Percentiles rank a stretch among this genome's conserved stretches.
These are phyloP conservation scores for Saccharomycopsis fodiens DNA, from an alignment of 805 yeast species.

Conservation along the genomic window DNA sequence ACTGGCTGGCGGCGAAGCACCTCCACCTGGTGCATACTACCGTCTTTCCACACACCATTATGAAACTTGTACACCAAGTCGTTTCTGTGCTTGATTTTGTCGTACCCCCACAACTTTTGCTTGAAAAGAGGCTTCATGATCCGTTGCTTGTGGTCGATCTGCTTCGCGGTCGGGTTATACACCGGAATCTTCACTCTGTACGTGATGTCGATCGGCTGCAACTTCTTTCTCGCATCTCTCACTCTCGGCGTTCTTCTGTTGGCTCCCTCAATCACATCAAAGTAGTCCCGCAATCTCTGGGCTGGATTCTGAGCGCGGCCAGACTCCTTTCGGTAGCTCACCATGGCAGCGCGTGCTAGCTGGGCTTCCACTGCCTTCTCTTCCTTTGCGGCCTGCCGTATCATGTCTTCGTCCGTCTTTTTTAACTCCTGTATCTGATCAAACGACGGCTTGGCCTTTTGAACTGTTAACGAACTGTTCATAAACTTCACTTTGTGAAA, in stretches of 20 bases:
- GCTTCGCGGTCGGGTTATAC: constrained; percentile 44
- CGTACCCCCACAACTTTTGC: constrained; percentile 87
- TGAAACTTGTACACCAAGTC: constrained; percentile 59
- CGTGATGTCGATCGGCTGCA: constrained; percentile 39
- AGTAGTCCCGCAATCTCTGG: constrained; percentile 31
- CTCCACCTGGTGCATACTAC: constrained; percentile 73
- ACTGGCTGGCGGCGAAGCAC: constrained; percentile 23
- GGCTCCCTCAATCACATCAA: constrained; percentile 41
- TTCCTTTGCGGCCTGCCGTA: constrained; percentile 23
- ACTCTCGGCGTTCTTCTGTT: constrained; percentile 46
- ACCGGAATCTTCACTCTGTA: constrained; percentile 58
- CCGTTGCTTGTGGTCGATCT: constrained; percentile 28
- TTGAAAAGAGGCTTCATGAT: constrained; percentile 30
- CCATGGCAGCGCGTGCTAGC: constrained; percentile 33
- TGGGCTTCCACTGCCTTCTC: constrained; percentile 30
- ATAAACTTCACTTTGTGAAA: constrained; percentile 69
- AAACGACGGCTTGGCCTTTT: constrained; percentile 54
- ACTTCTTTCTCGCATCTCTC: constrained; percentile 34
- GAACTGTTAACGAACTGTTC: constrained; percentile 59
- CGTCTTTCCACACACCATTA: constrained; percentile 72
- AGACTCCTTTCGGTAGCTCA: constrained; percentile 29
- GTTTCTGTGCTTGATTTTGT: constrained; percentile 51
- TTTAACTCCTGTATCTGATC: constrained; percentile 15
- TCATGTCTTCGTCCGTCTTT: constrained; percentile 26
- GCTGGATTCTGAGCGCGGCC: constrained; percentile 24